These are phyloP conservation scores for Rhexocercosporidium sp. DNA, from an alignment of 2,329 filamentous ascomycete genomes.

Conservation along the genomic window DNA sequence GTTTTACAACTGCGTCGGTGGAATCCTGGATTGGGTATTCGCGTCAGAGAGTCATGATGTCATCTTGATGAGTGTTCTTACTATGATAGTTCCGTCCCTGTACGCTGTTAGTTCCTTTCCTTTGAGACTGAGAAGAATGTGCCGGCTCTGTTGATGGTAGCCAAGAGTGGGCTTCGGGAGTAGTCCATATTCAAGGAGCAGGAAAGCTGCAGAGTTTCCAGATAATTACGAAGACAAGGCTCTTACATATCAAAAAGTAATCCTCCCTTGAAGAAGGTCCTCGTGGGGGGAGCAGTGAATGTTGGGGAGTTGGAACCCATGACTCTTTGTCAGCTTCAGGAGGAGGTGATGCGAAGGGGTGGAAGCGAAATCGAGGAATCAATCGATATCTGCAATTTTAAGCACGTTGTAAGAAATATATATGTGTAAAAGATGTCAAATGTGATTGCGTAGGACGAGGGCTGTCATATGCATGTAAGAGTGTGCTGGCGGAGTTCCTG, in stretches of 20 bases:
- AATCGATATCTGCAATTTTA: constrained; percentile 2
- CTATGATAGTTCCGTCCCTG: constrained; percentile 72
- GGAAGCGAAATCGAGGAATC: background rate
- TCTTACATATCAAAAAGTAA: constrained; percentile 66
- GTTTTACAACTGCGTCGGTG: constrained; percentile 75
- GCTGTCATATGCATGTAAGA: constrained; percentile 32
- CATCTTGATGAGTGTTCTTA: background rate
- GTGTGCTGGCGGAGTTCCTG: constrained; percentile 30
- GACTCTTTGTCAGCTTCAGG: constrained; percentile 6
- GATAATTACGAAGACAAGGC: background rate
- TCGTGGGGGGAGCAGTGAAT: constrained; percentile 34
- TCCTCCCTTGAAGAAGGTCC: constrained; percentile 34
- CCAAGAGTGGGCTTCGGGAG: background rate
- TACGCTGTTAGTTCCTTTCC: background rate
- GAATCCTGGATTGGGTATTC: constrained; percentile 53
- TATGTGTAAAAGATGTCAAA: constrained; percentile 37
- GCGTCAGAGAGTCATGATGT: background rate
- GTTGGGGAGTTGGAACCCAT: constrained; percentile 35
- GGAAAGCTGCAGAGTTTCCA: background rate
- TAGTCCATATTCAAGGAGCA: too few species aligned
- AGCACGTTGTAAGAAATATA: background rate
- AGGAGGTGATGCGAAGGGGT: background rate
- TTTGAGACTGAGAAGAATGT: background rate
- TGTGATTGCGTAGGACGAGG: constrained; percentile 13
- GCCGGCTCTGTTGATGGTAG: background rate